Conservation (phyloP, 306 rosid species). For the Rosa multiflora region DNA sequence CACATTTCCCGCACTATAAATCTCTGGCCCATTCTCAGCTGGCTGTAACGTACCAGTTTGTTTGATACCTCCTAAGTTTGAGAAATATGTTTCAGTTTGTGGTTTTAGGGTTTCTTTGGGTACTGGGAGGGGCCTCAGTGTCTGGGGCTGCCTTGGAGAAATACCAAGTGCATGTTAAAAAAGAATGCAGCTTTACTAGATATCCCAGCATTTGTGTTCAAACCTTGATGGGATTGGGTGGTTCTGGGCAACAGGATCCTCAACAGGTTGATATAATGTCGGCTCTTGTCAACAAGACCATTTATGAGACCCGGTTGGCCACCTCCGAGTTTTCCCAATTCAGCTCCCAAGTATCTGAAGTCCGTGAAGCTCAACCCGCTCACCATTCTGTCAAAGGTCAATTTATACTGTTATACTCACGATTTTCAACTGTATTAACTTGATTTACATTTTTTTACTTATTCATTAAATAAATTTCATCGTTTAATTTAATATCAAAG, state of each 20-base stretch:
- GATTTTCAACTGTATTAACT: not conserved
- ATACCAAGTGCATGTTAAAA: constrained; percentile 12
- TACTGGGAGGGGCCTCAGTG: constrained; percentile 23
- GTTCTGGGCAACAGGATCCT: constrained; percentile 20
- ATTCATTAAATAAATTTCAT: too few species aligned
- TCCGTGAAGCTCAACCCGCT: constrained; percentile 9
- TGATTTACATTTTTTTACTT: not conserved
- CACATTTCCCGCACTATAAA: not conserved
- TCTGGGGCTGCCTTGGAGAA: not conserved
- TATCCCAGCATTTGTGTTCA: constrained; percentile 40
- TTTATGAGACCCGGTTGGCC: constrained; percentile 38
- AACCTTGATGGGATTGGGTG: constrained; percentile 32
- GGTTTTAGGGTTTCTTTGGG: constrained; percentile 14
- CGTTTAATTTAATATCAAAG: too few species aligned
- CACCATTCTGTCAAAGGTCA: constrained; percentile 31
- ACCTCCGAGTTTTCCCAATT: constrained; percentile 20
- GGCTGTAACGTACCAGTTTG: not conserved
- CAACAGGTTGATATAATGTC: constrained; percentile 25
- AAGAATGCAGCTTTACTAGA: constrained; percentile 36
- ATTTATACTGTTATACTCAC: too few species aligned
- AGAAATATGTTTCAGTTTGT: constrained; percentile 9
- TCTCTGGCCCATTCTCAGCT: not conserved
- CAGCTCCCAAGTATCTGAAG: constrained; percentile 22
- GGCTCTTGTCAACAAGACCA: constrained; percentile 37
- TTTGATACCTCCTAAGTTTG: not conserved